These are phyloP conservation scores for Tricholoma matsutake DNA, from an alignment of 768 basidiomycete species.

Conservation along the genomic window DNA sequence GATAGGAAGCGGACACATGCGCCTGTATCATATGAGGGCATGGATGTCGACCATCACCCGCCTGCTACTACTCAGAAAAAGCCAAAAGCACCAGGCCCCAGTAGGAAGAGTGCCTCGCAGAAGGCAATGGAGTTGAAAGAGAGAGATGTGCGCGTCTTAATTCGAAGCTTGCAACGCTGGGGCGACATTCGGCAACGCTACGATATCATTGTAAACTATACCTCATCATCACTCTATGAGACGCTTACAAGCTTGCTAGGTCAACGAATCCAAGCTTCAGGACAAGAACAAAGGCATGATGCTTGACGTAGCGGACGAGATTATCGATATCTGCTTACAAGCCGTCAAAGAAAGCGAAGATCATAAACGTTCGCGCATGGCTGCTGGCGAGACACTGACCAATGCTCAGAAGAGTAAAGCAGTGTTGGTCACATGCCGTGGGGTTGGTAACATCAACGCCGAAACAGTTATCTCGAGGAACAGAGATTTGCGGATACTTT, in stretches of 20 bases:
- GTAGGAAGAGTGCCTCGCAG: conserved; percentile 88
- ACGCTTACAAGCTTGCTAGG: conserved; percentile 41
- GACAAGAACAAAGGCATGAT: conserved; percentile 95
- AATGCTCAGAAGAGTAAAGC: conserved; percentile 97
- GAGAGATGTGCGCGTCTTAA: conserved; percentile 92
- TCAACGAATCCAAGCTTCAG: conserved; percentile 83
- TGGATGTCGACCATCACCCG: conserved; percentile 80
- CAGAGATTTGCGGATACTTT: conserved; percentile 86
- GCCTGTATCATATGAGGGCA: conserved; percentile 87
- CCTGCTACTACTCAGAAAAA: conserved; percentile 67
- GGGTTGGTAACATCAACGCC: conserved; percentile 93
- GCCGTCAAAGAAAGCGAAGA: conserved; percentile 85
- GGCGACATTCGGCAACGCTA: conserved; percentile 95
- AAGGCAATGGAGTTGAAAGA: conserved; percentile 97
- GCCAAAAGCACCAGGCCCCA: conserved; percentile 65
- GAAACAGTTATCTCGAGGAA: conserved; percentile 92
- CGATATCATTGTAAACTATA: conserved; percentile 76
- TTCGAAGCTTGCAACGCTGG: conserved; percentile 95
- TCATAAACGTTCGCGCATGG: conserved; percentile 71
- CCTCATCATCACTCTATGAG: conserved; percentile 3
- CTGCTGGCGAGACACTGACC: conserved; percentile 83
- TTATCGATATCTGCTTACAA: conserved; percentile 78
- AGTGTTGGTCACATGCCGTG: conserved; percentile 86
- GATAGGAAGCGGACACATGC: conserved; percentile 84
- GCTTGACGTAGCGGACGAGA: conserved; percentile 87